Base-by-base conservation (phyloP, 1,284 basidiomycete genomes). In the Boletus semigastroideus region DNA sequence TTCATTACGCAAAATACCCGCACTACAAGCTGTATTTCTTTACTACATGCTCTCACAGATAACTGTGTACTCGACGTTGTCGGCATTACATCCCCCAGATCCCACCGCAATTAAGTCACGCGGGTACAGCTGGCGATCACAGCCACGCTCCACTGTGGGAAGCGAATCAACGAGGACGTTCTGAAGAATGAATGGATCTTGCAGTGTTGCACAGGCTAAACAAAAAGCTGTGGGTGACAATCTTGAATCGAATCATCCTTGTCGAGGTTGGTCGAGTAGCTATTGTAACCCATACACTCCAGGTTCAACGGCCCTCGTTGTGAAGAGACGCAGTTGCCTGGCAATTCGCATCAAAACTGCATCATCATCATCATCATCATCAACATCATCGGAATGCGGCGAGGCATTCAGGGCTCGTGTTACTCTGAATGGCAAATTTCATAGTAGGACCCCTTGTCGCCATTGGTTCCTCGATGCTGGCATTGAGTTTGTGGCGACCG, bases 321-420 rank as follows among this genome's bases (percentile, higher is more conserved):
- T 61, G 47, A 61, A 31, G 25, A 28, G 14, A 7, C 13, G 6
- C 31, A 28, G 62, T 63, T 67, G 61, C 62, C 49, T 59, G 55
- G 63, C 63, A 54, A 67, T 63, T 28, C 33, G 19, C 55, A 63
- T 63, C 62, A 67, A 49, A 43, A 51, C 43, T 12, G 25, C 11
- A 16, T 22, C 33, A 33, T 39, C 25, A 25, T 42, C 33, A 9
- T 38, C 33, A n/a, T n/a, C 11, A 16, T 22, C 33, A 33, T 39
- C 25, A 25, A 41, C 33, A 9, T 38, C 33, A 43, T 57, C 49
- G 53, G 44, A 48, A 14, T 42, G 42, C 37, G 37, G 37, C 31
- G 36, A 51, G 50, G 34, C 42, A 28, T 12, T 46, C 52, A 50
- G 52, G 57, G 48, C 20, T 36, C n/a, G 8, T 34, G 3, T 41